A percentile compares a stretch with the other conserved stretches of the same genome.
These are phyloP conservation scores for Eimeria falciformis DNA, from an alignment of 169 alveolate species.

Conservation along the genomic window DNA sequence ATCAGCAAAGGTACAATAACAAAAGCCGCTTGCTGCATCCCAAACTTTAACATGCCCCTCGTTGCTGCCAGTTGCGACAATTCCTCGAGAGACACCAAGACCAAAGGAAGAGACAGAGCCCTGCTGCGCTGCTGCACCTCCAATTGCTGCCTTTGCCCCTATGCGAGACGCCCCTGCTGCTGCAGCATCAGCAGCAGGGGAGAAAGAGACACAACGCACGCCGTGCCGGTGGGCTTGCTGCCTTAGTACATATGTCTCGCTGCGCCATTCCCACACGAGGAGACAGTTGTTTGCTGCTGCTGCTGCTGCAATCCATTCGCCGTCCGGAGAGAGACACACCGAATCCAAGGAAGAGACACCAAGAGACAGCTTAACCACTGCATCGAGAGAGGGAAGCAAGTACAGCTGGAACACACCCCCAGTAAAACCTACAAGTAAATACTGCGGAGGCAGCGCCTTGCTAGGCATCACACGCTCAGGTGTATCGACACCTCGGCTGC, in stretches of 20 bases:
- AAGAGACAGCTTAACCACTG: conserved; percentile 60
- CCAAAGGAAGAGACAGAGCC: conserved; percentile 33
- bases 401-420: conserved; percentile 78
- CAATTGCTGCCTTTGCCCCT: conserved; percentile 46
- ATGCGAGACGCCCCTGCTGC: conserved; percentile 56
- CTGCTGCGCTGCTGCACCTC: conserved; percentile 40
- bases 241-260: conserved; percentile 97
- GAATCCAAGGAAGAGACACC: conserved; percentile 73
- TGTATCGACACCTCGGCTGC: background rate
- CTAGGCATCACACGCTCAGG: background rate
- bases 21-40: conserved; percentile 95
- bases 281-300: conserved; percentile 80
- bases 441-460: conserved; percentile 58
- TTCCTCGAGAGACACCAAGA: conserved; percentile 80
- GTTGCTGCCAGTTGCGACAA: conserved; percentile 97
- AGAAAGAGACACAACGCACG: conserved; percentile 80
- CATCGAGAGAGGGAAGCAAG: conserved; percentile 57
- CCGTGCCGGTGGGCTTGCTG: conserved; percentile 96
- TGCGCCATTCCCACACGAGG: conserved; percentile 99
- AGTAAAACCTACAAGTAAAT: conserved; percentile 72
- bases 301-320: conserved; percentile 94
- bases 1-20: conserved; percentile 96
- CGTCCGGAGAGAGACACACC: conserved; percentile 81
- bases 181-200: conserved; percentile 77
- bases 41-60: conserved; percentile 98